phyloP scores from a whole-genome alignment of 2,329 filamentous ascomycete genomes.

The Arachnopeziza araneosa region DNA sequence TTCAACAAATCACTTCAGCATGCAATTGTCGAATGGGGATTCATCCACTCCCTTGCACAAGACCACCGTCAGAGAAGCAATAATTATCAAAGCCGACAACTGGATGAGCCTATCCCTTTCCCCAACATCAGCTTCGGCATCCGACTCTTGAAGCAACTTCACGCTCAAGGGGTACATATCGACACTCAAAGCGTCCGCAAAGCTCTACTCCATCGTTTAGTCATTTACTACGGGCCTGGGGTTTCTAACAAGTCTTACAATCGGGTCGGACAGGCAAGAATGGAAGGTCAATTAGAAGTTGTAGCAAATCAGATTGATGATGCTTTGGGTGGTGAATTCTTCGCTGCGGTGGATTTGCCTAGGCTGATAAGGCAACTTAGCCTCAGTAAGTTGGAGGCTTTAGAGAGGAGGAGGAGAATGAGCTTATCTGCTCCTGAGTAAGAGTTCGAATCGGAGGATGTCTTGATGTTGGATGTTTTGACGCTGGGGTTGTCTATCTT shows the following conservation, averaged over 20 bases:
- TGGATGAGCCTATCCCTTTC: not conserved
- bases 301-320: slow-evolving; percentile 1
- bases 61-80: not conserved
- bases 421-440: not conserved
- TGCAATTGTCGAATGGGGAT: slow-evolving; percentile 45
- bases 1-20: slow-evolving; percentile 40
- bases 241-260: not conserved
- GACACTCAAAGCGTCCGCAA: slow-evolving; percentile 9
- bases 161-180: slow-evolving; percentile 18
- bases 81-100: not conserved
- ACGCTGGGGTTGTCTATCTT: too few species aligned
- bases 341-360: not conserved
- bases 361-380: not conserved
- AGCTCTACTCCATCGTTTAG: not conserved
- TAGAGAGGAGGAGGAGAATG: not conserved
- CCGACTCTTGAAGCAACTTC: slow-evolving; percentile 21
- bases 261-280: not conserved
- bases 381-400: not conserved
- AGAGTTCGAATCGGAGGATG: too few species aligned
- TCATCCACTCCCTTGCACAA: slow-evolving; percentile 27
- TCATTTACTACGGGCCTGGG: slow-evolving; percentile 1
- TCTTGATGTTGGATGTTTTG: too few species aligned
- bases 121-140: slow-evolving; percentile 22
- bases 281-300: not conserved
- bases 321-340: not conserved